Base-by-base conservation (phyloP, 371 early-diverging fungal genomes). In the Apophysomyces trapeziformis region DNA sequence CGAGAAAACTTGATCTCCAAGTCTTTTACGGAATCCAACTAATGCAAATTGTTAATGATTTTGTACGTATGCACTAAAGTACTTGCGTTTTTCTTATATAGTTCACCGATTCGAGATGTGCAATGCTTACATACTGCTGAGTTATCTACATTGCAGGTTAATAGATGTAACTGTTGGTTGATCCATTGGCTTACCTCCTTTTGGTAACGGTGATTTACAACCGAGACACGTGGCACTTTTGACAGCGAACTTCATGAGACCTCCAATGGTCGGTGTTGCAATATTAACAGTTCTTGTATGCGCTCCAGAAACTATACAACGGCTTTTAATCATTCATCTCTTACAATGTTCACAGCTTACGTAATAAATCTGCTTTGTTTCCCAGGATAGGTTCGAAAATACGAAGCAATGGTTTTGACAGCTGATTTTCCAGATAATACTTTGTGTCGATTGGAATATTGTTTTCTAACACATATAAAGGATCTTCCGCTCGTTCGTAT, bases 301-400 rank as follows among this genome's bases (percentile, higher is more conserved):
- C 36, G 95, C 95, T 60, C 99, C 99, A 26, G 85, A 79, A 63
- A 90, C 88, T 89, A 76, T 0, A 21, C 6, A 62, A 35, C 8
- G 56, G 32, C 32, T 26, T 36, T 65, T 13, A 57, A 44, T 9
- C 8, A 50, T 6, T 38, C n/a, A 57, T 45, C 9, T 26, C 2
- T 35, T 21, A 13, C 43, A 38, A 32, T 37, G 39, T 56, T 41
- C 26, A 21, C 9, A 63, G 71, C 88, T 73, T 85, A 93, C 94
- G 77, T 66, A 98, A 69, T 12, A 90, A 74, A 14, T 91, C 86
- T 0, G 93, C 89, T 74, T 95, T 95, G 54, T 94, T 95, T 1
- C 97, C 96, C 46, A 99, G 78, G 64, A 99, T 95, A 4, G 99
- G 99, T 69, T 99, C 99, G 77, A 99, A 99, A 66, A 99, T 94